These are phyloP conservation scores for Nidula microcarpa DNA, from an alignment of 768 basidiomycete genomes.

Conservation along the genomic window DNA sequence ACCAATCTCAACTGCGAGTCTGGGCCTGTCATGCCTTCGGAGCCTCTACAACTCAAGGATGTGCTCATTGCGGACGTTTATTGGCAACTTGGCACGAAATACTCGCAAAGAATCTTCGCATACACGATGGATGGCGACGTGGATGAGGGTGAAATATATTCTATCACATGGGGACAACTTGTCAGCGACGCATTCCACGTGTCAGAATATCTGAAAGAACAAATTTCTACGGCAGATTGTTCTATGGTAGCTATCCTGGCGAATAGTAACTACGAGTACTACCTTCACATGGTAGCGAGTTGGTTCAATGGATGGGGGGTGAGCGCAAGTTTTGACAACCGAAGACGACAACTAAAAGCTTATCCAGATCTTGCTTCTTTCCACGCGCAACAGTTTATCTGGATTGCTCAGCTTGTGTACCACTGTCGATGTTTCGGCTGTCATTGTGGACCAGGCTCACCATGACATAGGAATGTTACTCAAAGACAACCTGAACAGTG, in stretches of 20 bases:
- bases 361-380: conserved; percentile 3
- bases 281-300: conserved; percentile 5
- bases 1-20: no score
- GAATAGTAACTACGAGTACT: conserved; percentile 5
- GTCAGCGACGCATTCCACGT: conserved; percentile 2
- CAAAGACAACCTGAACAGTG: no score
- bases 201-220: not conserved
- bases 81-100: conserved; percentile 4
- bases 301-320: conserved; percentile 7
- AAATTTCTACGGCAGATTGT: not conserved
- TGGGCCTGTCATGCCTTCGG: conserved; percentile 4
- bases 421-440: conserved; percentile 2
- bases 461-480: not conserved
- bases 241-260: conserved; percentile 2
- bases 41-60: conserved; percentile 3
- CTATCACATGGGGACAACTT: conserved; percentile 5
- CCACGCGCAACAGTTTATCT: conserved; percentile 3
- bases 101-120: conserved; percentile 5
- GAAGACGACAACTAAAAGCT: not conserved
- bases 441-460: conserved; percentile 3
- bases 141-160: not conserved
- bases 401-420: conserved; percentile 2
- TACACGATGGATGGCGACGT: conserved; percentile 4
- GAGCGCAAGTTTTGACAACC: no score
- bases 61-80: conserved; percentile 2